These are phyloP conservation scores for Phytophthora gonapodyides DNA, from an alignment of 352 stramenopile species.

Conservation along the genomic window DNA sequence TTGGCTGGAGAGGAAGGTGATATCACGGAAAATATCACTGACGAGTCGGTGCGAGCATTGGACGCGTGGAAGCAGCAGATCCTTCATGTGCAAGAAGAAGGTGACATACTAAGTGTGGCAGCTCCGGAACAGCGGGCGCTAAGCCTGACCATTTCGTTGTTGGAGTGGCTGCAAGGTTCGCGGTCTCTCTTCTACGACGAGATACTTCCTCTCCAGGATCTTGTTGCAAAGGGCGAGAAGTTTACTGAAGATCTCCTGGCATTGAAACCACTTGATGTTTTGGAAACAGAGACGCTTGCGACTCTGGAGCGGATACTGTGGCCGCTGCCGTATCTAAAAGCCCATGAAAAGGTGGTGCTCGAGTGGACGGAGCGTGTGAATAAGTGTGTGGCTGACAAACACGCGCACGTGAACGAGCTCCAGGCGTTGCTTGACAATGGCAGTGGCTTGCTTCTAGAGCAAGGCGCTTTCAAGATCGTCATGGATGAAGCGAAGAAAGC, in stretches of 20 bases:
- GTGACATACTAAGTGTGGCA: slow-evolving; percentile 68
- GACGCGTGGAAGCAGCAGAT: slow-evolving; percentile 75
- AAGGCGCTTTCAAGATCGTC: slow-evolving; percentile 77
- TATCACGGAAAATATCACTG: slow-evolving; percentile 41
- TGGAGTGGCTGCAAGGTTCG: slow-evolving; percentile 80
- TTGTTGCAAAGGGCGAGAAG: slow-evolving; percentile 56
- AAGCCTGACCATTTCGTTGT: slow-evolving; percentile 52
- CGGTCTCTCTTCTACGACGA: slow-evolving; percentile 85
- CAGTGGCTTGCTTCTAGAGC: slow-evolving; percentile 63
- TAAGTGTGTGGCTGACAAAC: slow-evolving; percentile 66
- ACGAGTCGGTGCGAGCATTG: slow-evolving; percentile 75
- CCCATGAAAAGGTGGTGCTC: slow-evolving; percentile 66
- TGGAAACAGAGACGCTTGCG: slow-evolving; percentile 43
- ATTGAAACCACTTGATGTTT: slow-evolving; percentile 19
- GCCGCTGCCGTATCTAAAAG: slow-evolving; percentile 71
- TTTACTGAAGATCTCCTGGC: slow-evolving; percentile 41
- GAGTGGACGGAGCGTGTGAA: slow-evolving; percentile 64
- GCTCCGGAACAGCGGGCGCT: slow-evolving; percentile 62
- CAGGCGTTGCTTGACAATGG: slow-evolving; percentile 64
- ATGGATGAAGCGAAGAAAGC: slow-evolving; percentile 84
- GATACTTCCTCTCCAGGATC: slow-evolving; percentile 58
- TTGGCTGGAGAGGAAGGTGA: slow-evolving; percentile 37
- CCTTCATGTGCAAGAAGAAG: slow-evolving; percentile 58
- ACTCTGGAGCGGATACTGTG: slow-evolving; percentile 66
- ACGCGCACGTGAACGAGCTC: slow-evolving; percentile 56